phyloP scores from a whole-genome alignment of 345 rosid genomes.

The Populus nigra region DNA sequence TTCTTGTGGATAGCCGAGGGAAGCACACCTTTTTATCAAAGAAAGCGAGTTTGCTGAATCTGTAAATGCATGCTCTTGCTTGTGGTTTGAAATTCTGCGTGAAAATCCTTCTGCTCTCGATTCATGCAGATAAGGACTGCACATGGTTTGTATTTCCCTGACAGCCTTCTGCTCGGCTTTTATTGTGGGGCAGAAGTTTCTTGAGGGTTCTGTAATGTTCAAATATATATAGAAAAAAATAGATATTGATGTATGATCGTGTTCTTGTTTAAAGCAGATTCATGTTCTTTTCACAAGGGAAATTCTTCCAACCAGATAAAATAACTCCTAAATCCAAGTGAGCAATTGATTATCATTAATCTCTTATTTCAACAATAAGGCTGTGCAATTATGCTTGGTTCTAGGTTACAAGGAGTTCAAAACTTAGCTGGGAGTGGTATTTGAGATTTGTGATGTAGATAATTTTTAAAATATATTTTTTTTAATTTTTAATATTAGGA shows the following conservation, averaged over 20 bases:
- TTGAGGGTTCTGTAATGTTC: conserved; percentile 6
- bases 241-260: not conserved
- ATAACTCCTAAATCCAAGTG: no score
- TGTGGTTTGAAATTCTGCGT: not conserved
- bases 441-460: no score
- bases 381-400: no score
- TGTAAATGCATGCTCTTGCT: not conserved
- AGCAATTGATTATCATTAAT: no score
- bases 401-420: no score
- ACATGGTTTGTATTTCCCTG: not conserved
- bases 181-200: not conserved
- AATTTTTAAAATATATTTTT: no score
- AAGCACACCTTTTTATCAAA: not conserved
- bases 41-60: not conserved
- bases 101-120: not conserved
- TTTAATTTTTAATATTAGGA: no score
- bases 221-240: not conserved
- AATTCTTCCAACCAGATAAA: no score
- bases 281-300: no score
- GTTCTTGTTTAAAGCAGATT: not conserved
- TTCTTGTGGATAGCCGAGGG: conserved; percentile 7
- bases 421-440: no score
- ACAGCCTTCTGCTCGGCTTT: not conserved
- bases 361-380: no score
- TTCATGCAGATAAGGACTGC: conserved; percentile 1